These are phyloP conservation scores for Colletotrichum eleusines DNA, from an alignment of 2,329 filamentous ascomycete genomes.

Conservation along the genomic window DNA sequence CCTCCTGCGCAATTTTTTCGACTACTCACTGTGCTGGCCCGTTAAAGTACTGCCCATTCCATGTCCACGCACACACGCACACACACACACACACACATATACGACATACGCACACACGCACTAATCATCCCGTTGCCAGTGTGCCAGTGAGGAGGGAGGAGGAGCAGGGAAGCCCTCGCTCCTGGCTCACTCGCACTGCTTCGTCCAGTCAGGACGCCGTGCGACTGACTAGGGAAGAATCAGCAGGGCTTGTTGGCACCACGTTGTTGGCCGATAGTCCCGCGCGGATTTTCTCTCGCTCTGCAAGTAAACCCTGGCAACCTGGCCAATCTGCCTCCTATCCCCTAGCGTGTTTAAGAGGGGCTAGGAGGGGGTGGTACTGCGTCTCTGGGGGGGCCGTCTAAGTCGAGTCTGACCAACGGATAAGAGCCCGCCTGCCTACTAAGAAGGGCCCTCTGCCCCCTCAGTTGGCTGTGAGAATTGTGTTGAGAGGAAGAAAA, in stretches of 20 bases:
- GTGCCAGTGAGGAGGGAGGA: neutral
- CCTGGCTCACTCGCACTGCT: constrained; percentile 8
- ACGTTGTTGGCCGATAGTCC: constrained; percentile 49
- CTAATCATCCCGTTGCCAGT: neutral
- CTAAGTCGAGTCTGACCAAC: constrained; percentile 27
- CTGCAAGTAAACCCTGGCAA: constrained; percentile 38
- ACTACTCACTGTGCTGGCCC: neutral
- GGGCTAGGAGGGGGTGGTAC: constrained; percentile 18
- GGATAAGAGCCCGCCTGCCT: constrained; percentile 24
- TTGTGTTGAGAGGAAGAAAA: constrained; percentile 12
- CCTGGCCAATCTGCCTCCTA: constrained; percentile 28
- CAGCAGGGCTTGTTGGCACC: constrained; percentile 44
- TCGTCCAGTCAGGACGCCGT: constrained; percentile 1
- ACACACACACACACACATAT: neutral
- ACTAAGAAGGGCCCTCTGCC: neutral
- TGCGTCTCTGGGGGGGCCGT: constrained; percentile 29
- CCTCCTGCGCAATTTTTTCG: constrained; percentile 13
- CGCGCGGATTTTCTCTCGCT: constrained; percentile 37
- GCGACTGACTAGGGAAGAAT: constrained; percentile 21
- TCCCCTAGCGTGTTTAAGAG: constrained; percentile 20
- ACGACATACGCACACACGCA: neutral
- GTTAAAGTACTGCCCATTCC: neutral
- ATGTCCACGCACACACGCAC: neutral
- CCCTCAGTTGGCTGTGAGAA: neutral
- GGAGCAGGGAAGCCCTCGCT: neutral